Evolutionary conservation across 345 rosid genomes (phyloP), one percentile per base, ranked within the genome.

Genomic region (Pugionium dolabratum): DNA sequence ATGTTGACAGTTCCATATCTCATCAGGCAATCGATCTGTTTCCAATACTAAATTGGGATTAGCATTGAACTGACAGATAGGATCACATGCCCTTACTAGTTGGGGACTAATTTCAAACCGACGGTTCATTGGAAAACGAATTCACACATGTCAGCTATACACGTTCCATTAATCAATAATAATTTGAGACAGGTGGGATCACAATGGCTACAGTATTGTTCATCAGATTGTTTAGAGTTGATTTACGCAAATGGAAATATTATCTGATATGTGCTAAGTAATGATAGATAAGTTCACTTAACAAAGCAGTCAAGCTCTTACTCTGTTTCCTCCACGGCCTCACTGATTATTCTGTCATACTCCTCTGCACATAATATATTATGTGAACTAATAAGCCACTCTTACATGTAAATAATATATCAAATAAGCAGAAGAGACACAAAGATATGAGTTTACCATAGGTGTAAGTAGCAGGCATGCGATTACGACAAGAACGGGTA

Each of bases 401-500:
- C 49, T n/a, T 18, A 26, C 1, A 6, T n/a, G 39, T 37, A 52
- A 25, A 44, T 46, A 6, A 7, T 8, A 66, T 10, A 60, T 8
- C 59, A 64, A 64, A 31, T 30, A 54, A 61, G 63, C 28, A 4
- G 54, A 54, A 66, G 43, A n/a, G 44, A 48, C 9, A 29, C 42
- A 66, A 39, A 56, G 55, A 34, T n/a, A 46, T 50, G 59, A 70
- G 58, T 76, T 28, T 85, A 91, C 94, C 96, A 65, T 66, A 88
- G 70, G 94, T 88, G 75, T 88, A 91, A 69, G 67, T 78, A 73
- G 82, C 71, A 6, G 85, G 83, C 66, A 75, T 66, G 30, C 81
- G 82, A 66, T 45, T 85, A 69, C 92, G 90, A 62, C 96, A 84
- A 44, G 92, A 79, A 60, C 96, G 87, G 39, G 82, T 74, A 32